A percentile compares a stretch with the other conserved stretches of the same genome.
Conservation (phyloP, 176 grass and related monocot genomes). For the Alloteropsis semialata region DNA sequence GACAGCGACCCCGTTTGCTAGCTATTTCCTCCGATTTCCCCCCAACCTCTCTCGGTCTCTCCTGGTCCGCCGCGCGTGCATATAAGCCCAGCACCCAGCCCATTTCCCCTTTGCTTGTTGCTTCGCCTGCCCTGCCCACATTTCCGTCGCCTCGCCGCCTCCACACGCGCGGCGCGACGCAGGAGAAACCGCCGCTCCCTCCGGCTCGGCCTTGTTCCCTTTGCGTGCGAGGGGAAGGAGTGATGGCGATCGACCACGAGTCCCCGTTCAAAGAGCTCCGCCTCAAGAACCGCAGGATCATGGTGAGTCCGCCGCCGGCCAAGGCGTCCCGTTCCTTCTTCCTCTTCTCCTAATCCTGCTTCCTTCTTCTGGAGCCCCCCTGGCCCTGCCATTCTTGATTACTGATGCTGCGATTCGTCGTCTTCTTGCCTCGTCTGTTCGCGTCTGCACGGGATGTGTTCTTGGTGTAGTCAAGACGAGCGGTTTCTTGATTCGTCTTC, state of each 20-base stretch:
- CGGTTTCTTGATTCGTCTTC: slow-evolving; percentile 1
- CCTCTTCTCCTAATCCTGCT: too few relatives aligned
- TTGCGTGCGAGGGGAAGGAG: not conserved
- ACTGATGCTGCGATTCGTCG: not conserved
- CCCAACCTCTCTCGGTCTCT: too few relatives aligned
- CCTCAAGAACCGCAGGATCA: slow-evolving; percentile 70
- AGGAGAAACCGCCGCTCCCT: not conserved
- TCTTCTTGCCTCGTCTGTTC: too few relatives aligned
- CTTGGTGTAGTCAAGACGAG: too few relatives aligned
- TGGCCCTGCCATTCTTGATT: not conserved
- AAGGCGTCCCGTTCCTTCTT: too few relatives aligned
- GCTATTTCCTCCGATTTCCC: not conserved
- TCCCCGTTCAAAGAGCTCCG: slow-evolving; percentile 67
- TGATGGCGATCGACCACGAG: slow-evolving; percentile 78
- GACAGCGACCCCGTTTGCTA: not conserved
- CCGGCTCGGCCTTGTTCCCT: not conserved
- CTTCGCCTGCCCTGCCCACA: not conserved
- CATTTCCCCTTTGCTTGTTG: not conserved
- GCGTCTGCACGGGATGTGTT: not conserved
- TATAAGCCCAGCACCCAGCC: slow-evolving; percentile 1
- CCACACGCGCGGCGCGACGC: not conserved
- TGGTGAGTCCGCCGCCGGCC: slow-evolving; percentile 35
- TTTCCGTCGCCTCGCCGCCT: not conserved
- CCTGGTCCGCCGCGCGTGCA: too few relatives aligned
- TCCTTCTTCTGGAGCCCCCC: too few relatives aligned